A percentile compares a stretch with the other conserved stretches of the same genome.
phyloP scores from a whole-genome alignment of 2,329 filamentous ascomycete species.

The Diaporthe sp. region DNA sequence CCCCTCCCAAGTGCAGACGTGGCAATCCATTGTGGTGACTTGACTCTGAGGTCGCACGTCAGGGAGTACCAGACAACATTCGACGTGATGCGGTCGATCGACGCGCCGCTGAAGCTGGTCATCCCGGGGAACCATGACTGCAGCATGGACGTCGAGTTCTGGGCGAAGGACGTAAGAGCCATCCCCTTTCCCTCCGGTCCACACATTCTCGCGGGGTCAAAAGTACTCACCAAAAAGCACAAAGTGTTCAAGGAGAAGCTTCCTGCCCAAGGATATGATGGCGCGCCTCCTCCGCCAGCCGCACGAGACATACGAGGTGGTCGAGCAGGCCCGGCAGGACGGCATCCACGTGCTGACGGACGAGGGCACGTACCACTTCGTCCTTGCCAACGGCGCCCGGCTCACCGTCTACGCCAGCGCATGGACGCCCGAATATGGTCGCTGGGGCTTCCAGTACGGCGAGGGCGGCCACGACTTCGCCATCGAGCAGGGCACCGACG shows the following conservation, averaged over 20 bases:
- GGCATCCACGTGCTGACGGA: slow-evolving; percentile 29
- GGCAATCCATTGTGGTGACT: slow-evolving; percentile 37
- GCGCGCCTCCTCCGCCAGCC: slow-evolving; percentile 48
- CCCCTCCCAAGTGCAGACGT: slow-evolving; percentile 37
- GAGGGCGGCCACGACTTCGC: slow-evolving; percentile 33
- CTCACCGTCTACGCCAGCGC: slow-evolving; percentile 39
- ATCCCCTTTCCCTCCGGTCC: not conserved
- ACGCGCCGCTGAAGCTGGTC: slow-evolving; percentile 38
- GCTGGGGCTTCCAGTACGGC: slow-evolving; percentile 37
- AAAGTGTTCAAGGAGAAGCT: slow-evolving; percentile 10
- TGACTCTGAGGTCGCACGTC: slow-evolving; percentile 26
- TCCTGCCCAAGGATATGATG: slow-evolving; percentile 3
- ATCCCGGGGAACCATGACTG: slow-evolving; percentile 39
- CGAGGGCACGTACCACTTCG: slow-evolving; percentile 37
- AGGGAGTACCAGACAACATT: slow-evolving; percentile 34
- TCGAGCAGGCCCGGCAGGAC: slow-evolving; percentile 30
- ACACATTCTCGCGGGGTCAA: too few species aligned
- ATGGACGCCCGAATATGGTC: slow-evolving; percentile 39
- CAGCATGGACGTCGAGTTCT: slow-evolving; percentile 28
- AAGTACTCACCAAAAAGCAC: not conserved
- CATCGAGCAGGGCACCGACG: slow-evolving; percentile 31
- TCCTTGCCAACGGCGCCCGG: slow-evolving; percentile 34
- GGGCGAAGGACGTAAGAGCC: slow-evolving; percentile 23
- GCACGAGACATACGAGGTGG: slow-evolving; percentile 52
- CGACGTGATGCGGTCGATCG: slow-evolving; percentile 36